Conservation (phyloP, 768 basidiomycete genomes). For the Saitozyma sp. region DNA sequence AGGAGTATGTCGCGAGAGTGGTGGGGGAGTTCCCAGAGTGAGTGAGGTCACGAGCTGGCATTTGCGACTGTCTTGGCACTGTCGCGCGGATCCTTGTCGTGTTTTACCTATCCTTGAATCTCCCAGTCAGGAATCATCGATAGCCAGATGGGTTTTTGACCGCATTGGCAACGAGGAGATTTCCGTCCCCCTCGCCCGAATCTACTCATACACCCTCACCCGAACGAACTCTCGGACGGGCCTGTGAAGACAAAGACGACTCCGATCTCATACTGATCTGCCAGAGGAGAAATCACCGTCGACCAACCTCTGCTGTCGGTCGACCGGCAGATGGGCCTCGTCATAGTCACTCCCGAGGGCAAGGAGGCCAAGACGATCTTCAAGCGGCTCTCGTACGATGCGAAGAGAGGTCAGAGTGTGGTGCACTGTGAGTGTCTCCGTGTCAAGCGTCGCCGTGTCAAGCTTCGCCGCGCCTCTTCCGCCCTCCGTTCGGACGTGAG, state of each 20-base stretch:
- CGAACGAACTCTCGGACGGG: too few relatives aligned
- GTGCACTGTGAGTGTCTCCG: conserved; percentile 66
- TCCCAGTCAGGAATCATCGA: too few relatives aligned
- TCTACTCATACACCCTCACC: too few relatives aligned
- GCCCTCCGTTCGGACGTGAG: too few relatives aligned
- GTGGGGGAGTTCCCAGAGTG: conserved; percentile 82
- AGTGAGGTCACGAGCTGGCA: conserved; percentile 45
- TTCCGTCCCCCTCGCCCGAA: too few relatives aligned
- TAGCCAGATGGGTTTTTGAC: too few relatives aligned
- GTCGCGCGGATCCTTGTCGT: not conserved
- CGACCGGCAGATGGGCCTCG: conserved; percentile 94
- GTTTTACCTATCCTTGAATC: too few relatives aligned
- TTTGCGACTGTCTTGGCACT: not conserved
- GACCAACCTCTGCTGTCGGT: conserved; percentile 86
- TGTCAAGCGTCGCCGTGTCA: too few relatives aligned
- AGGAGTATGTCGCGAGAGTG: conserved; percentile 86
- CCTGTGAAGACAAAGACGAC: too few relatives aligned
- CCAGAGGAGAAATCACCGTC: conserved; percentile 75
- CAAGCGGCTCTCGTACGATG: conserved; percentile 76
- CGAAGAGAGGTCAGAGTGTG: conserved; percentile 76
- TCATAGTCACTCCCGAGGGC: conserved; percentile 91
- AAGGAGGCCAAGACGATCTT: conserved; percentile 91
- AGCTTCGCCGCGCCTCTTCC: too few relatives aligned
- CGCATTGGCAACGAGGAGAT: too few relatives aligned
- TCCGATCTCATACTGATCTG: not conserved